Conservation (phyloP, 495 filamentous ascomycete species). For the Terfezia boudieri region DNA sequence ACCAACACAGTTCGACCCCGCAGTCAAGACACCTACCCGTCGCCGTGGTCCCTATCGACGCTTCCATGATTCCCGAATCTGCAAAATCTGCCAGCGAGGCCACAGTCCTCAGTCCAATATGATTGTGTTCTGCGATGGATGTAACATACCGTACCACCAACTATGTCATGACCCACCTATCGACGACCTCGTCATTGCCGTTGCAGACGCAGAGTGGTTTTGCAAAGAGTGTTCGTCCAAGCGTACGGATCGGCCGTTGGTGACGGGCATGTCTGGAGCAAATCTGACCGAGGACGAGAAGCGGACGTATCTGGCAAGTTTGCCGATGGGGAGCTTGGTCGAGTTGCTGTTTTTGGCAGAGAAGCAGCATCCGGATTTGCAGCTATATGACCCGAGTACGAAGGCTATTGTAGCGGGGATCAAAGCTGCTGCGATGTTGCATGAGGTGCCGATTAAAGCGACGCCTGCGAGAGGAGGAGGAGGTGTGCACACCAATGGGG, state of each 20-base stretch:
- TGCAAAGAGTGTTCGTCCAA: slow-evolving; percentile 43
- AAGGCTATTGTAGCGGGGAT: slow-evolving; percentile 13
- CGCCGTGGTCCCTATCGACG: slow-evolving; percentile 20
- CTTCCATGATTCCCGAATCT: slow-evolving; percentile 28
- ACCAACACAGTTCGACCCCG: slow-evolving; percentile 46
- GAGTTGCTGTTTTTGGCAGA: slow-evolving; percentile 16
- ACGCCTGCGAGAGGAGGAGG: not conserved
- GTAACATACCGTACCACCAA: slow-evolving; percentile 77
- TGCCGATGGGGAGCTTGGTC: slow-evolving; percentile 10
- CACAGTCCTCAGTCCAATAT: slow-evolving; percentile 53
- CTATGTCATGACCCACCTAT: slow-evolving; percentile 74
- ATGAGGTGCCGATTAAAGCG: slow-evolving; percentile 3
- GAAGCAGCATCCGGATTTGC: slow-evolving; percentile 11
- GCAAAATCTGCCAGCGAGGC: slow-evolving; percentile 57
- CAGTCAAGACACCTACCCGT: slow-evolving; percentile 28
- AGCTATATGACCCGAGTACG: slow-evolving; percentile 15
- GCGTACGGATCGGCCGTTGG: slow-evolving; percentile 24
- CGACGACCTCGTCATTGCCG: slow-evolving; percentile 39
- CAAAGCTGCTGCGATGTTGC: slow-evolving; percentile 3
- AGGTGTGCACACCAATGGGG: not conserved
- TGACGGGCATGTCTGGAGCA: slow-evolving; percentile 12
- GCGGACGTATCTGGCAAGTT: slow-evolving; percentile 12
- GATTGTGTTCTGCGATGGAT: slow-evolving; percentile 90
- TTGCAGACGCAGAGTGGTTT: slow-evolving; percentile 49
- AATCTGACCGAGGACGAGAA: slow-evolving; percentile 17